A percentile compares a stretch with the other conserved stretches of the same genome.
Evolutionary conservation across 2,329 filamentous ascomycete species (phyloP).

Genomic region (Dothistroma septosporum): DNA sequence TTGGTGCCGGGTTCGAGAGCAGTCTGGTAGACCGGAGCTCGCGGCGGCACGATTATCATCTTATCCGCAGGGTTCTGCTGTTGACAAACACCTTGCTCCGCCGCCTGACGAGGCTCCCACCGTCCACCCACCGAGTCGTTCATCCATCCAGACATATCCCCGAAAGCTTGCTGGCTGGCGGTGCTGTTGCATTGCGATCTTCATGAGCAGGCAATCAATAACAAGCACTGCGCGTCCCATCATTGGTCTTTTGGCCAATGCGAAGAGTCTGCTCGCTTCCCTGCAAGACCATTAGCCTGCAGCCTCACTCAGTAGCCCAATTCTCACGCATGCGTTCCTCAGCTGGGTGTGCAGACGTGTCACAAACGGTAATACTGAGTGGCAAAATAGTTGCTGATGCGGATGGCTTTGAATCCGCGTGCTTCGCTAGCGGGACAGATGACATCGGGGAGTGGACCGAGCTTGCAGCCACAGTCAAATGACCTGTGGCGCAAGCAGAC

Average conservation of each 20-base stretch:
- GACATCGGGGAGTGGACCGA: not conserved
- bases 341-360: not conserved
- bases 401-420: not conserved
- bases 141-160: not conserved
- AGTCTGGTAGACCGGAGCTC: not conserved
- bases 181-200: not conserved
- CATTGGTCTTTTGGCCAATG: not conserved
- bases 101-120: not conserved
- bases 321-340: not conserved
- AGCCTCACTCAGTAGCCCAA: not conserved
- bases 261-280: not conserved
- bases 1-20: not conserved
- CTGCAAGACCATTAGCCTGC: not conserved
- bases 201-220: not conserved
- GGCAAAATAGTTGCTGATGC: not conserved
- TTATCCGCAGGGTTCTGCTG: not conserved
- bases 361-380: not conserved
- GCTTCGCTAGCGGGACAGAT: too few relatives aligned
- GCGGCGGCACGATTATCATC: not conserved
- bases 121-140: not conserved
- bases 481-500: too few relatives aligned
- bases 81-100: not conserved
- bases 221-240: not conserved
- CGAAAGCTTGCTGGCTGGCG: not conserved
- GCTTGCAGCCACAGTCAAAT: too few relatives aligned